These are phyloP conservation scores for Lactarius deliciosus DNA, from an alignment of 768 basidiomycete genomes.

Conservation along the genomic window DNA sequence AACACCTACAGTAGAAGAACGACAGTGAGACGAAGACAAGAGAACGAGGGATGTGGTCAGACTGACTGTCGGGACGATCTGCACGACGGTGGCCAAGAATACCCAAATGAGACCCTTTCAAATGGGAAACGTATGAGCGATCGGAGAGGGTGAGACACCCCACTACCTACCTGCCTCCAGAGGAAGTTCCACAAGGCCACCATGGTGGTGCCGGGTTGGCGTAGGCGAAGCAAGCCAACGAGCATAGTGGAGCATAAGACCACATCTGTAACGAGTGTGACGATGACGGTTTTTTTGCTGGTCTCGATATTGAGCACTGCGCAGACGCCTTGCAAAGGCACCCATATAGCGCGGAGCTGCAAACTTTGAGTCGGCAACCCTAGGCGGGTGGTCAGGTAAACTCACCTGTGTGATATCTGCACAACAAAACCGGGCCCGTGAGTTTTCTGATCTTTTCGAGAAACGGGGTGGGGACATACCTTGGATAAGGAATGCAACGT, in stretches of 20 bases:
- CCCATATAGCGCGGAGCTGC: conserved; percentile 5
- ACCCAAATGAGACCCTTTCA: conserved; percentile 8
- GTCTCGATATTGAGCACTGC: not conserved
- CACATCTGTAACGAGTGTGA: conserved; percentile 7
- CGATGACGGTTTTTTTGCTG: not conserved
- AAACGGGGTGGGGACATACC: not conserved
- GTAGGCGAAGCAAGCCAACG: conserved; percentile 13
- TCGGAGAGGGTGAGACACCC: not conserved
- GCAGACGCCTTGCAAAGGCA: not conserved
- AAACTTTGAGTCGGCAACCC: not conserved
- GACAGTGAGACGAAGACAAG: not conserved
- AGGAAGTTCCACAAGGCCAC: conserved; percentile 5
- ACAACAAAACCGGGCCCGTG: too few relatives aligned
- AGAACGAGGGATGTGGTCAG: too few relatives aligned
- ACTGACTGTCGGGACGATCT: conserved; percentile 6
- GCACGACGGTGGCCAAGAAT: not conserved
- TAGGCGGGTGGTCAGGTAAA: not conserved
- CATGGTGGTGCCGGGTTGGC: not conserved
- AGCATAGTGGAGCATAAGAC: conserved; percentile 13
- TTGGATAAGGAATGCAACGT: conserved; percentile 3
- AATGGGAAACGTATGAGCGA: not conserved
- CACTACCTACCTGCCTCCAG: conserved; percentile 15
- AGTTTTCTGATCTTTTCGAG: too few relatives aligned
- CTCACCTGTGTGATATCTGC: conserved; percentile 6
- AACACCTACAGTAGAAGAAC: not conserved